phyloP scores from a whole-genome alignment of 768 basidiomycete species.

The Podaxis carcinomalis region DNA sequence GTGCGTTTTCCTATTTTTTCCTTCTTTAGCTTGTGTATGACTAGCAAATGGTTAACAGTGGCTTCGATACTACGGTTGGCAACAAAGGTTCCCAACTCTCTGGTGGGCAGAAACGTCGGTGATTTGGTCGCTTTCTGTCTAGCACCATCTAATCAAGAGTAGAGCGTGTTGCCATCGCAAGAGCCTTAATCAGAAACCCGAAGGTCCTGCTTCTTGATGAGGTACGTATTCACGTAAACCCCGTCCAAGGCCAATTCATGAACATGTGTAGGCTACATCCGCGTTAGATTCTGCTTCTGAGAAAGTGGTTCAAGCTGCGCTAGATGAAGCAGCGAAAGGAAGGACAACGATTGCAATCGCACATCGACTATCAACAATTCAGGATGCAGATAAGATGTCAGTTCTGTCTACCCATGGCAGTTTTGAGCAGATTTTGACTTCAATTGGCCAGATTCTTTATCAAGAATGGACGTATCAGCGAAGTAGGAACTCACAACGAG shows the following conservation, averaged over 20 bases:
- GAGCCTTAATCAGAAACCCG: slow-evolving; percentile 77
- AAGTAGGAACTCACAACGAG: slow-evolving; percentile 78
- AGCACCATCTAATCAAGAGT: neutral
- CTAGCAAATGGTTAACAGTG: slow-evolving; percentile 28
- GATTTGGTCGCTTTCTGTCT: neutral
- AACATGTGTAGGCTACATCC: slow-evolving; percentile 50
- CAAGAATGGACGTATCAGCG: slow-evolving; percentile 71
- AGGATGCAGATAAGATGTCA: slow-evolving; percentile 81
- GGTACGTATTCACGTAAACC: slow-evolving; percentile 6
- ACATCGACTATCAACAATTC: slow-evolving; percentile 82
- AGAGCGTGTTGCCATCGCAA: slow-evolving; percentile 68
- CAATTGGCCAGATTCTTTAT: slow-evolving; percentile 59
- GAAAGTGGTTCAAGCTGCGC: slow-evolving; percentile 83
- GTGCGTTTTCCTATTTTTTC: slow-evolving; percentile 29
- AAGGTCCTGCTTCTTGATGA: slow-evolving; percentile 77
- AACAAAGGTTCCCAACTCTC: slow-evolving; percentile 79
- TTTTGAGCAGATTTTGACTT: neutral
- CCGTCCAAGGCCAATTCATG: neutral
- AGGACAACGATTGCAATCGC: slow-evolving; percentile 89
- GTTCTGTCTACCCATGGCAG: slow-evolving; percentile 2
- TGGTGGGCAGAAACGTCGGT: slow-evolving; percentile 72
- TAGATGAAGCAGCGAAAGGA: slow-evolving; percentile 82
- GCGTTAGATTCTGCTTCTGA: slow-evolving; percentile 81
- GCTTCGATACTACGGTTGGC: slow-evolving; percentile 81
- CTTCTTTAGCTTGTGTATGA: neutral